Percentiles rank a stretch among this genome's conserved stretches.
Evolutionary conservation across 2,329 filamentous ascomycete species (phyloP).

Genomic region (Pseudocercospora fijiensis): DNA sequence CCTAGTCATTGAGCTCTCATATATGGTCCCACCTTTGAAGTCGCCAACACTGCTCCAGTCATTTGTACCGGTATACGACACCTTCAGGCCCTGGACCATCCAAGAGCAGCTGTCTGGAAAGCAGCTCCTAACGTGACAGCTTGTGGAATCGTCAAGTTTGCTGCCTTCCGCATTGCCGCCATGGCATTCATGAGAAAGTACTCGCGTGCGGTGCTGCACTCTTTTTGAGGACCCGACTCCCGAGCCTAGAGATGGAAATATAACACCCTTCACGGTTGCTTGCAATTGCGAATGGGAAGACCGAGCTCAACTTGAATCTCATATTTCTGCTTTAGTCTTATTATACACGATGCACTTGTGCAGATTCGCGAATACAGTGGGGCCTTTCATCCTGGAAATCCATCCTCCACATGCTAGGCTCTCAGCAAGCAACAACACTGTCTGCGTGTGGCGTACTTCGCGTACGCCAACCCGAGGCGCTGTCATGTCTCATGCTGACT

Average conservation of each 20-base stretch:
- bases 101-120: slow-evolving; percentile 5
- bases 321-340: not conserved
- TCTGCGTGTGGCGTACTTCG: not conserved
- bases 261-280: not conserved
- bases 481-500: not conserved
- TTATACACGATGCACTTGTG: not conserved
- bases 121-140: not conserved
- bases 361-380: not conserved
- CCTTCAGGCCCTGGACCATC: not conserved
- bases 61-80: not conserved
- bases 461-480: not conserved
- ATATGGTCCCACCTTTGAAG: slow-evolving; percentile 13
- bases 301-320: not conserved
- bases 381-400: not conserved
- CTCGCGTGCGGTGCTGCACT: not conserved
- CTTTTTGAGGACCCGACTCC: not conserved
- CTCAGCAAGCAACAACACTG: not conserved
- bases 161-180: slow-evolving; percentile 3
- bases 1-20: slow-evolving; percentile 7
- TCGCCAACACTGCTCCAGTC: slow-evolving; percentile 10
- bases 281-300: not conserved
- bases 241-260: slow-evolving; percentile 2
- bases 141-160: not conserved
- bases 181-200: slow-evolving; percentile 10
- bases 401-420: not conserved